Evolutionary conservation across 352 stramenopile genomes (phyloP).

Genomic region (Globisporangium megalacanthum): DNA sequence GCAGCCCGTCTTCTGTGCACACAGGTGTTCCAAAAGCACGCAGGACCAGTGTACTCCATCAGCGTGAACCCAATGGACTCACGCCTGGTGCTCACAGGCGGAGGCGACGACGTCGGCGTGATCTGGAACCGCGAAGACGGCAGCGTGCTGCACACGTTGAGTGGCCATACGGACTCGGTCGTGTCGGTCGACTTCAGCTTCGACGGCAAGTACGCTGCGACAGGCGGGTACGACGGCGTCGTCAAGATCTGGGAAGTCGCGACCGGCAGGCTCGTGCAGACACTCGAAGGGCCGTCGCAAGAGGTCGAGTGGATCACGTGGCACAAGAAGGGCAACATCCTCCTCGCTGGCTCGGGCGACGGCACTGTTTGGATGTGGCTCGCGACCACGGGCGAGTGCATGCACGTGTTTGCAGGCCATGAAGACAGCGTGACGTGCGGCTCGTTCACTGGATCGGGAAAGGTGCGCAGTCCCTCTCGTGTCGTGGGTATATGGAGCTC

Average conservation of each 20-base stretch:
- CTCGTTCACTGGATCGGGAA: constrained; percentile 93
- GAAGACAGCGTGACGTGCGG: constrained; percentile 93
- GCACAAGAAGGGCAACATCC: constrained; percentile 89
- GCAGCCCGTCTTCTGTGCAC: neutral
- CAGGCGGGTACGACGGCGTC: constrained; percentile 78
- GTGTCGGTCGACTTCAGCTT: constrained; percentile 84
- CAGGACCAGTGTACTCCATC: constrained; percentile 75
- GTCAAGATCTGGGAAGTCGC: constrained; percentile 89
- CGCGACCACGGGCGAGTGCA: constrained; percentile 92
- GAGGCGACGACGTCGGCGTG: constrained; percentile 76
- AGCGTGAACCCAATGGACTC: constrained; percentile 77
- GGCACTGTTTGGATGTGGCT: constrained; percentile 92
- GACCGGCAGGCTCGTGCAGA: constrained; percentile 75
- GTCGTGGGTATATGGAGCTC: too few species aligned
- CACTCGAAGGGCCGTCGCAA: constrained; percentile 82
- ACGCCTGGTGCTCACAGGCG: constrained; percentile 76
- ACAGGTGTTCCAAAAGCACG: constrained; percentile 77
- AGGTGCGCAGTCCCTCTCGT: constrained; percentile 54
- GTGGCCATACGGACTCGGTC: constrained; percentile 79
- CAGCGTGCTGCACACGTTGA: constrained; percentile 68
- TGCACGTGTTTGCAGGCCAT: constrained; percentile 97
- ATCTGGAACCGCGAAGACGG: constrained; percentile 87
- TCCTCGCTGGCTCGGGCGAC: constrained; percentile 86
- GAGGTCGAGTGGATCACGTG: constrained; percentile 90
- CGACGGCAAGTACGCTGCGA: constrained; percentile 83